Evolutionary conservation across 2,329 filamentous ascomycete species (phyloP), one percentile per base, ranked within the genome.

Genomic region (Claviceps arundinis): DNA sequence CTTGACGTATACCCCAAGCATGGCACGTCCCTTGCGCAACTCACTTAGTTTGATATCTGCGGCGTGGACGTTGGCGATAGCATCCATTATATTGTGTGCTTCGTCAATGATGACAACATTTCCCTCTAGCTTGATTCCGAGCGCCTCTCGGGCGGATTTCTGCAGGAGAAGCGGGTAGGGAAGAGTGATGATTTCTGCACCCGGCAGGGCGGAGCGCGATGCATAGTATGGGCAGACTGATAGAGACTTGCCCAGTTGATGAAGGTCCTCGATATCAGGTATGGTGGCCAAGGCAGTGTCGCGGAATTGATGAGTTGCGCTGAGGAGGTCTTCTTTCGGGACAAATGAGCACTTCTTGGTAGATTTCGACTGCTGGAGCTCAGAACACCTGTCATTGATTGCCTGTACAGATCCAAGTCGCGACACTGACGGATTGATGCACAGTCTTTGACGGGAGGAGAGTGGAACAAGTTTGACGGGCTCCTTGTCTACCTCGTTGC

Each of bases 101-200:
- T 98, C 93, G 59, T 98, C 93, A 47, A 98, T 87, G 26, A 98
- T 86, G n/a, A 98, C 82, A 0, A 98, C 75, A 61, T 95, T 93
- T 5, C 83, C 82, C 60, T 94, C 89, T 8, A 98, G 69, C 24
- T 85, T 91, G 44, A 98, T 82, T 0, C 86, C 85, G 0, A 98
- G 74, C 0, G 93, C 89, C 55, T 97, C 90, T 48, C 93, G 77
- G 0, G 93, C 90, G 4, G 82, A 87, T 60, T 84, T 87, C 62
- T 97, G 93, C 3, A 98, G 72, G 0, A 98, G 75, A 6, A 98
- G 69, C 1, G 91, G 91, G 63, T 98, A 98, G 0, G 93, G 93
- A 17, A 98, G 72, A 0, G 91, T 95, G 26, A 98, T 77, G 50
- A 98, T 89, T 74, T 96, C 90, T 42, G 88, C 85, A 9, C 84